These are phyloP conservation scores for Epichloe brachyelytri DNA, from an alignment of 2,329 filamentous ascomycete species.

Conservation along the genomic window DNA sequence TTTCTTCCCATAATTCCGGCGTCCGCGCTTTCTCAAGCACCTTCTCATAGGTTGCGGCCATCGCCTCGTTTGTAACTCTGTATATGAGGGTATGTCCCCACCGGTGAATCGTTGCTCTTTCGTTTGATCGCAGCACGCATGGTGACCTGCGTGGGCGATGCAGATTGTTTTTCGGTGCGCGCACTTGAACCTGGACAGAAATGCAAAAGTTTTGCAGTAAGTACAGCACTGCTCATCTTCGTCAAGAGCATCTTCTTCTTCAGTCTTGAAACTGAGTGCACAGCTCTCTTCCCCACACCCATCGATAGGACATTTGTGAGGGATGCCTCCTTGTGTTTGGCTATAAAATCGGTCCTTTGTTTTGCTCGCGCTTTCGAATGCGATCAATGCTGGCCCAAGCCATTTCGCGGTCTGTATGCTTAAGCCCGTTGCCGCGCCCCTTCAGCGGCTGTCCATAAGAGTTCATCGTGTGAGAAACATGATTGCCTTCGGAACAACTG, in stretches of 20 bases:
- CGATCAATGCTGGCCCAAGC: conserved; percentile 77
- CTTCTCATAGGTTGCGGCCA: conserved; percentile 56
- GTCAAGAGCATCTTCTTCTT: conserved; percentile 67
- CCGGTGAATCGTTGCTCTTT: conserved; percentile 56
- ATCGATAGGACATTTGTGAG: conserved; percentile 37
- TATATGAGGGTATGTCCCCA: conserved; percentile 63
- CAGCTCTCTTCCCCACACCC: conserved; percentile 38
- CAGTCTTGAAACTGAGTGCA: conserved; percentile 47
- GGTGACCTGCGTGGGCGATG: conserved; percentile 64
- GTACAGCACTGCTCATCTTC: conserved; percentile 90
- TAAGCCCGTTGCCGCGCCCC: conserved; percentile 51
- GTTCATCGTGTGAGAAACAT: conserved; percentile 94
- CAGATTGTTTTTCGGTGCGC: conserved; percentile 72
- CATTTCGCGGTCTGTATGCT: conserved; percentile 88
- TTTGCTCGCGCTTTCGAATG: conserved; percentile 60
- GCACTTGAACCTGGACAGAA: conserved; percentile 82
- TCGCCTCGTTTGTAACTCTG: conserved; percentile 59
- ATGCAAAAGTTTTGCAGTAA: conserved; percentile 86
- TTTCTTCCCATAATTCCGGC: conserved; percentile 82
- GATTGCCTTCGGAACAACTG: conserved; percentile 82
- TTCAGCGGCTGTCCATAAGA: conserved; percentile 80
- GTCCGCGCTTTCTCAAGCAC: conserved; percentile 75
- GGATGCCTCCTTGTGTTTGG: conserved; percentile 44
- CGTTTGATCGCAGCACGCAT: conserved; percentile 64
- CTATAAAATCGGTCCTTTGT: conserved; percentile 55